Conservation (phyloP, 352 stramenopile species). For the Phytophthora agathidicida region DNA sequence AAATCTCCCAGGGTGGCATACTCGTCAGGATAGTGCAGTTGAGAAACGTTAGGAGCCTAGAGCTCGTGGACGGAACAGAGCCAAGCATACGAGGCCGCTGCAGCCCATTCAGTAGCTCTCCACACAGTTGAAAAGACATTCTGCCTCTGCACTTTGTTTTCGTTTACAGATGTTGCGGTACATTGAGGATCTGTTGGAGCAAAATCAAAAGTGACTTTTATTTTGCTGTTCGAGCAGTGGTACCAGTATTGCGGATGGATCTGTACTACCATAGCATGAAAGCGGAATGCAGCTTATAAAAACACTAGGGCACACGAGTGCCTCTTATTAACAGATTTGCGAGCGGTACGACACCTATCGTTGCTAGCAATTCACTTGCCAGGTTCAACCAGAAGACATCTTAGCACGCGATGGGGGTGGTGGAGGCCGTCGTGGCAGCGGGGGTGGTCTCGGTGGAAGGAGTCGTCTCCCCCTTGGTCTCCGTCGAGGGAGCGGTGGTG, state of each 20-base stretch:
- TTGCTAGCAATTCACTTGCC: constrained; percentile 21
- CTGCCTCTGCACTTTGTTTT: too few relatives aligned
- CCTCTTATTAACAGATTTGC: constrained; percentile 31
- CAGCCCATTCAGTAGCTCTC: too few relatives aligned
- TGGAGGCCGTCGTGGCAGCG: constrained; percentile 5
- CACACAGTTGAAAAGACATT: too few relatives aligned
- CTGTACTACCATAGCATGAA: too few relatives aligned
- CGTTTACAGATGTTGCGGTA: too few relatives aligned
- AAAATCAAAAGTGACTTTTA: too few relatives aligned
- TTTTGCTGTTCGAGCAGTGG: constrained; percentile 4
- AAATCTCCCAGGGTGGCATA: not conserved
- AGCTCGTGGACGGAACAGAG: not conserved
- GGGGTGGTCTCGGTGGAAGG: too few relatives aligned
- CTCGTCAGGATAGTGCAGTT: not conserved
- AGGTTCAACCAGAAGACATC: constrained; percentile 8
- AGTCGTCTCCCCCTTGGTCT: too few relatives aligned
- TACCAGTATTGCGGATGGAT: too few relatives aligned
- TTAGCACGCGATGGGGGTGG: constrained; percentile 31
- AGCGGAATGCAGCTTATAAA: constrained; percentile 22
- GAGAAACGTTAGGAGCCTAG: not conserved
- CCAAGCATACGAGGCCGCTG: not conserved
- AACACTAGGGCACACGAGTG: constrained; percentile 21
- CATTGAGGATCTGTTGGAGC: too few relatives aligned
- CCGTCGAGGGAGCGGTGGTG: not conserved
- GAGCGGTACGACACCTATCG: constrained; percentile 23